Evolutionary conservation across 1,284 basidiomycete species (phyloP).

Genomic region (Tilletia setariae): DNA sequence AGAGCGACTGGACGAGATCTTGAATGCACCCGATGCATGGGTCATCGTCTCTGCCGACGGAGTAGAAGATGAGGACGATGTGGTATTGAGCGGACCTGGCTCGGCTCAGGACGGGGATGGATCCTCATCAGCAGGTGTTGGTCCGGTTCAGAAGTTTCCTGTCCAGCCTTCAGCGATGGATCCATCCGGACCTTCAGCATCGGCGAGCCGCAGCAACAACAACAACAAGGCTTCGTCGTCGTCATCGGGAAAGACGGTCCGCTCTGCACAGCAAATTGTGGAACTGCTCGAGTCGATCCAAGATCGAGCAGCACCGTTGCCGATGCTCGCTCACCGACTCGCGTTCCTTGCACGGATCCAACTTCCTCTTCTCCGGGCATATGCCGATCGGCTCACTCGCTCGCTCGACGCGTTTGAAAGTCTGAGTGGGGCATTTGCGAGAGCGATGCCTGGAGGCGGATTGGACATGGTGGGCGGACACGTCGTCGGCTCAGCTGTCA

Average conservation of each 20-base stretch:
- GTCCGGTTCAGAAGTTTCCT: slow-evolving; percentile 6
- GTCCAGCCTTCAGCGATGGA: background rate
- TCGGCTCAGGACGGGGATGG: background rate
- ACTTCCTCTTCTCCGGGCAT: slow-evolving; percentile 74
- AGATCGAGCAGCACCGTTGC: slow-evolving; percentile 86
- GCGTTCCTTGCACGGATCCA: slow-evolving; percentile 82
- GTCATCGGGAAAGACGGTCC: slow-evolving; percentile 30
- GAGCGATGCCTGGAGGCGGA: slow-evolving; percentile 76
- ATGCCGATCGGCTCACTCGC: slow-evolving; percentile 71
- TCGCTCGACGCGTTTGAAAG: slow-evolving; percentile 91
- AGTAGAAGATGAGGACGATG: slow-evolving; percentile 60
- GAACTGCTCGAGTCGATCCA: slow-evolving; percentile 39
- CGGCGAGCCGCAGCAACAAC: background rate
- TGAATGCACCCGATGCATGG: slow-evolving; percentile 80
- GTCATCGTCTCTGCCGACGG: slow-evolving; percentile 67
- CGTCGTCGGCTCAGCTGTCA: no score
- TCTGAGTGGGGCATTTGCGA: slow-evolving; percentile 77
- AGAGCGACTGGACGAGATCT: slow-evolving; percentile 75
- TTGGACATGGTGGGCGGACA: no score
- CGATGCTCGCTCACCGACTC: slow-evolving; percentile 70
- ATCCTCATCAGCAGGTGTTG: background rate
- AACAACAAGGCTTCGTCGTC: background rate
- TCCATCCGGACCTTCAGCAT: background rate
- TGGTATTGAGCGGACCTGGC: background rate
- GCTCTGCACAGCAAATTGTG: slow-evolving; percentile 33